Percentiles rank a stretch among this genome's conserved stretches.
These are phyloP conservation scores for Paecilomyces formosus DNA, from an alignment of 2,329 filamentous ascomycete species.

Conservation along the genomic window DNA sequence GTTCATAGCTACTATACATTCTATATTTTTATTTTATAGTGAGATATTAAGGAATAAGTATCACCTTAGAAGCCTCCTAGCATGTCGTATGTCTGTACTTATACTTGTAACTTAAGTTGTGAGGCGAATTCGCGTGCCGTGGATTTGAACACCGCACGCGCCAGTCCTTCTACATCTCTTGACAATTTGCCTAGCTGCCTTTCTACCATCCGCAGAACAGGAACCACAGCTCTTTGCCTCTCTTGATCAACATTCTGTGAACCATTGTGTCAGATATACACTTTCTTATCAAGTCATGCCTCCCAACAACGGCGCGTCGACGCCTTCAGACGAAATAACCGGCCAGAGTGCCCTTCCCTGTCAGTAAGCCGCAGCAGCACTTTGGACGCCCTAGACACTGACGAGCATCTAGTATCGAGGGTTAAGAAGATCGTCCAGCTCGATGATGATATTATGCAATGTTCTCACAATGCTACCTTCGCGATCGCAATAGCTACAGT, in stretches of 20 bases:
- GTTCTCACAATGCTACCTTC: constrained; percentile 90
- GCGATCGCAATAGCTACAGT: constrained; percentile 86
- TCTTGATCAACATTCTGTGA: neutral
- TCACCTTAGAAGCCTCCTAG: neutral
- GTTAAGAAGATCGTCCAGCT: constrained; percentile 92
- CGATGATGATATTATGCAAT: constrained; percentile 77
- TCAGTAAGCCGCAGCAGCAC: constrained; percentile 38
- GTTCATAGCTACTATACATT: neutral
- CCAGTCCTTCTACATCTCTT: neutral
- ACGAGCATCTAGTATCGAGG: constrained; percentile 62
- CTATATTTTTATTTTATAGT: neutral
- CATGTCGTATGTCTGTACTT: neutral
- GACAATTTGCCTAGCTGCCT: neutral
- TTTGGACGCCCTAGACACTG: constrained; percentile 5
- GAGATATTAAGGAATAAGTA: neutral
- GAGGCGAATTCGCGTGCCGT: neutral
- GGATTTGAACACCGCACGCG: neutral
- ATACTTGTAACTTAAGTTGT: neutral
- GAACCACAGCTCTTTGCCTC: neutral
- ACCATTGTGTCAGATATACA: neutral
- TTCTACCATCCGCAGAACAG: neutral
- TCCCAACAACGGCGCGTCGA: constrained; percentile 79
- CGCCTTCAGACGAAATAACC: constrained; percentile 71
- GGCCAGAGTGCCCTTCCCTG: constrained; percentile 79
- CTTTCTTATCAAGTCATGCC: constrained; percentile 54